A percentile compares a stretch with the other conserved stretches of the same genome.
Conservation (phyloP, 768 basidiomycete genomes). For the Glaciozyma martinii region DNA sequence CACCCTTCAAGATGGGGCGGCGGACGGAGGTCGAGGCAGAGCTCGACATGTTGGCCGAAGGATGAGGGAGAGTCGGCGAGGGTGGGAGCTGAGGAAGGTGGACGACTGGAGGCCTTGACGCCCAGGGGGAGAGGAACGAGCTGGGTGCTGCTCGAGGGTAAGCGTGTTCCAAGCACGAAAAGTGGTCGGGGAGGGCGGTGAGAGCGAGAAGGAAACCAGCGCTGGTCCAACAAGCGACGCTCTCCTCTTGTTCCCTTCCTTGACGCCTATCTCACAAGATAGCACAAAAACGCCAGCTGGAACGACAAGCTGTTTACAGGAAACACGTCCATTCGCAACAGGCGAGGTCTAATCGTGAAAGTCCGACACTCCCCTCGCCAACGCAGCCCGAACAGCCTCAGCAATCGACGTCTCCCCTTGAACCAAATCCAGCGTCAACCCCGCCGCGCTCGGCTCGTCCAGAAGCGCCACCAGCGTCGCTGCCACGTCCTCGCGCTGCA, state of each 20-base stretch:
- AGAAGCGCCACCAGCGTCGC: constrained; percentile 46
- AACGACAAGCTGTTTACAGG: too few species aligned
- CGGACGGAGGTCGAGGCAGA: background rate
- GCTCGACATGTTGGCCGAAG: background rate
- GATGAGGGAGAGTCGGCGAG: background rate
- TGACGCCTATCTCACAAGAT: too few species aligned
- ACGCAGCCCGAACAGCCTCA: constrained; percentile 47
- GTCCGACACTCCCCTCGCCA: constrained; percentile 48
- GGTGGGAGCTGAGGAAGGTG: background rate
- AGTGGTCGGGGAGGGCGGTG: too few species aligned
- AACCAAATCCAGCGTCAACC: constrained; percentile 54
- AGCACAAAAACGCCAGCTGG: too few species aligned
- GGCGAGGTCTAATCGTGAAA: constrained; percentile 24
- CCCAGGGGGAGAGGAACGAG: too few species aligned
- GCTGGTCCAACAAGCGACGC: too few species aligned
- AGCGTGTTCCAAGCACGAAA: too few species aligned
- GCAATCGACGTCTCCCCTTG: constrained; percentile 49
- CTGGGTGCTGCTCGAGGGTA: too few species aligned
- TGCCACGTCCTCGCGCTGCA: constrained; percentile 55
- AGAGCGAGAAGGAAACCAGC: too few species aligned
- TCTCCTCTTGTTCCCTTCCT: too few species aligned
- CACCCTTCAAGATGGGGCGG: constrained; percentile 9
- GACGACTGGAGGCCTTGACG: background rate
- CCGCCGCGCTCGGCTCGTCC: constrained; percentile 45
- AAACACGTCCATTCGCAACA: background rate